These are phyloP conservation scores for Setaria italica DNA, from an alignment of 202 grass and related monocot genomes.

Conservation along the genomic window DNA sequence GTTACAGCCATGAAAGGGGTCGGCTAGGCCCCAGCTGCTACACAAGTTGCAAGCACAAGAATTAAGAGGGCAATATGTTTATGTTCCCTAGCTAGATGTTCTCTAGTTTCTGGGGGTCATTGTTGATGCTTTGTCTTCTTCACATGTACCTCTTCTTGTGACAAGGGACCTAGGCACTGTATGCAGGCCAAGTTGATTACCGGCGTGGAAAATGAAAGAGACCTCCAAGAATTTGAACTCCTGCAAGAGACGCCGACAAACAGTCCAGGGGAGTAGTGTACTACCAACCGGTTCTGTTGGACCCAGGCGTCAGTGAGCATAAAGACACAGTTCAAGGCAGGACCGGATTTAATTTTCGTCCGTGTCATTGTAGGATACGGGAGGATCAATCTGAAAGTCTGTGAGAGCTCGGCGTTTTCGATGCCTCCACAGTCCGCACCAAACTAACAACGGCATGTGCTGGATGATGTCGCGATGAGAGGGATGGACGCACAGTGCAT, in stretches of 20 bases:
- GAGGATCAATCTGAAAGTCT: conserved; percentile 19
- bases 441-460: not conserved
- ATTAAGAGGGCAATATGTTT: no score
- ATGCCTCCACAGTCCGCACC: conserved; percentile 38
- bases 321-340: not conserved
- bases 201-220: not conserved
- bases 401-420: conserved; percentile 32
- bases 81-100: conserved; percentile 18
- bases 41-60: conserved; percentile 27
- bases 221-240: not conserved
- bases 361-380: conserved; percentile 19
- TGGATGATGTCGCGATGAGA: not conserved
- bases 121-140: conserved; percentile 10
- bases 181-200: not conserved
- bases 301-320: not conserved
- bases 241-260: not conserved
- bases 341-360: not conserved
- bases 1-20: conserved; percentile 39
- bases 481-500: not conserved
- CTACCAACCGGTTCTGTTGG: not conserved
- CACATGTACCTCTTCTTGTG: not conserved
- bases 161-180: not conserved
- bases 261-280: not conserved
- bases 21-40: conserved; percentile 11
- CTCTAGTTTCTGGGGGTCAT: not conserved